Conservation (phyloP, 192 early-diverging fungal species). For the Linnemannia elongata region DNA sequence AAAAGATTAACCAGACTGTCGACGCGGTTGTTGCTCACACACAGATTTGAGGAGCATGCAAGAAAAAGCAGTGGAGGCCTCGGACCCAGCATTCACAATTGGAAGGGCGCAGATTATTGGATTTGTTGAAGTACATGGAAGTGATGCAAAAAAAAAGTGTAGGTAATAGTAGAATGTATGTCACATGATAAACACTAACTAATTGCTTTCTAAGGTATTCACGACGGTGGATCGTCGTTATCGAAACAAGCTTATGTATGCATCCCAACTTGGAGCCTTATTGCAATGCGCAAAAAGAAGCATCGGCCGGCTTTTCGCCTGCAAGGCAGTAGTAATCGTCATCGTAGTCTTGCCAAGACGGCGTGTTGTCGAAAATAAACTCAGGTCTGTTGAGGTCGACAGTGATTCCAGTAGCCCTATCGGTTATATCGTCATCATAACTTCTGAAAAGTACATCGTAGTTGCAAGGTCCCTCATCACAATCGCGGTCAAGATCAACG, state of each 20-base stretch:
- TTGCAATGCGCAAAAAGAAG: background rate
- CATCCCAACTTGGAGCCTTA: background rate
- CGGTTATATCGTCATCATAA: background rate
- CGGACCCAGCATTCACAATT: slow-evolving; percentile 1
- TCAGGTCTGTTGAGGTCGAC: background rate
- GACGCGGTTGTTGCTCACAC: background rate
- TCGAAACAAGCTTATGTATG: slow-evolving; percentile 2
- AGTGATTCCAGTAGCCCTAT: background rate
- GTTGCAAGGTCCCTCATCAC: slow-evolving; percentile 5
- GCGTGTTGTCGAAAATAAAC: slow-evolving; percentile 3
- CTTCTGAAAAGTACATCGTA: background rate
- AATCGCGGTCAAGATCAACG: background rate
- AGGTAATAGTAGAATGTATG: background rate
- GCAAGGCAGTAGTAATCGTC: background rate
- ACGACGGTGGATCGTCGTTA: background rate
- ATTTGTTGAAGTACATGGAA: slow-evolving; percentile 5
- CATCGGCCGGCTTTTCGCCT: slow-evolving; percentile 3
- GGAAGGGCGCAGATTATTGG: slow-evolving; percentile 5
- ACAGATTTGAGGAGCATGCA: background rate
- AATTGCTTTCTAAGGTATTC: background rate
- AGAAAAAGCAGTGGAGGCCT: background rate
- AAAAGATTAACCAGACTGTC: background rate
- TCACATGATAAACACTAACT: background rate
- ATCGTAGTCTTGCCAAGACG: slow-evolving; percentile 7
- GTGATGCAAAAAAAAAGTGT: background rate